These are phyloP conservation scores for Lactifluus echinatus DNA, from an alignment of 768 basidiomycete genomes.

Conservation along the genomic window DNA sequence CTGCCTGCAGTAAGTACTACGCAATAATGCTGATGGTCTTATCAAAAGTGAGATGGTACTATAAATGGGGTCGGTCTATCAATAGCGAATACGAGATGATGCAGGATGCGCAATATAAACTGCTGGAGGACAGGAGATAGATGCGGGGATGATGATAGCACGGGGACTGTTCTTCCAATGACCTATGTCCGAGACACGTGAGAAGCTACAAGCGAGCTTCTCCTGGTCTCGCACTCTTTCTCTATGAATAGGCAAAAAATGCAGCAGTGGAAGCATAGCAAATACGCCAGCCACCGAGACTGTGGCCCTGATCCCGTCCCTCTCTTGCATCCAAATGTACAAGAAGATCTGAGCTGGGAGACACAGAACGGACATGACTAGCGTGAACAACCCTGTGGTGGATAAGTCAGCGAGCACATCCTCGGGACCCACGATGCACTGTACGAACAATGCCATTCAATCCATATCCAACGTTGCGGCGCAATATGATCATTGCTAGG, in stretches of 20 bases:
- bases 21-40: background rate
- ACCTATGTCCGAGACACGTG: background rate
- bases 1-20: background rate
- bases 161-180: background rate
- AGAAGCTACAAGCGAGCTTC: background rate
- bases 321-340: constrained; percentile 16
- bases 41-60: background rate
- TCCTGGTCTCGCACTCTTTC: background rate
- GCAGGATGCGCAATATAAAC: background rate
- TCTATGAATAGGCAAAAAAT: constrained; percentile 8
- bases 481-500: background rate
- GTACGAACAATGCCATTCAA: constrained; percentile 13
- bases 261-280: constrained; percentile 11
- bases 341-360: constrained; percentile 12
- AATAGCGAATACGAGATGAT: background rate
- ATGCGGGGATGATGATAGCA: background rate
- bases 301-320: background rate
- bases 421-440: no score
- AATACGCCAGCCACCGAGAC: constrained; percentile 10
- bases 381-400: constrained; percentile 1
- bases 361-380: constrained; percentile 9
- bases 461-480: constrained; percentile 5
- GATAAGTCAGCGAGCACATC: background rate
- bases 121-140: background rate
- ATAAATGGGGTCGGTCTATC: background rate